Percentiles rank a stretch among this genome's conserved stretches.
phyloP scores from a whole-genome alignment of 2,329 filamentous ascomycete genomes.

The Venturia nashicola region DNA sequence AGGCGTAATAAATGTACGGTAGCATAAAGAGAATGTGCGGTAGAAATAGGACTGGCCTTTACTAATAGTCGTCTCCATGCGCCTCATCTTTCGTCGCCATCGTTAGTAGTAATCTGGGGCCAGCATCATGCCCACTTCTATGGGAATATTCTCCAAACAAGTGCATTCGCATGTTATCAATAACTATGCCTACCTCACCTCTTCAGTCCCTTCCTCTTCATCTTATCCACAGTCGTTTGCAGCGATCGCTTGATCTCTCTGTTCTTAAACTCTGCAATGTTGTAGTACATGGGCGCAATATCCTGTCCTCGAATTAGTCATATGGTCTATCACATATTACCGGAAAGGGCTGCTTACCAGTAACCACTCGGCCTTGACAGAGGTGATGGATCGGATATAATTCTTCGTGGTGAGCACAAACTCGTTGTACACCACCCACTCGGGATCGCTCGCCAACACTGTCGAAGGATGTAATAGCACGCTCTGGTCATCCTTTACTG shows the following conservation, averaged over 20 bases:
- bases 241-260: constrained; percentile 68
- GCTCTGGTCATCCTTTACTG: constrained; percentile 90
- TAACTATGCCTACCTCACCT: not conserved
- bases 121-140: too few relatives aligned
- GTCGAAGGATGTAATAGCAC: constrained; percentile 91
- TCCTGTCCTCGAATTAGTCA: constrained; percentile 43
- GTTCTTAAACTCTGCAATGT: constrained; percentile 68
- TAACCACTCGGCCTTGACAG: constrained; percentile 88
- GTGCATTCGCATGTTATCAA: not conserved
- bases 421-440: constrained; percentile 98
- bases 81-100: not conserved
- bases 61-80: too few relatives aligned
- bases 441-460: constrained; percentile 73
- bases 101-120: not conserved
- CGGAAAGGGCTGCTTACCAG: constrained; percentile 44
- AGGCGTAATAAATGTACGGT: too few relatives aligned
- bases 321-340: not conserved
- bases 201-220: constrained; percentile 36
- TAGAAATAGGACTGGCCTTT: too few relatives aligned
- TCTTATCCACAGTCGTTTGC: constrained; percentile 40
- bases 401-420: constrained; percentile 98
- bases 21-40: too few relatives aligned
- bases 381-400: constrained; percentile 89
- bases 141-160: not conserved
- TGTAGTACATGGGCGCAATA: constrained; percentile 87